Conservation (phyloP, 257 asterid genomes). For the Nicotiana attenuata region DNA sequence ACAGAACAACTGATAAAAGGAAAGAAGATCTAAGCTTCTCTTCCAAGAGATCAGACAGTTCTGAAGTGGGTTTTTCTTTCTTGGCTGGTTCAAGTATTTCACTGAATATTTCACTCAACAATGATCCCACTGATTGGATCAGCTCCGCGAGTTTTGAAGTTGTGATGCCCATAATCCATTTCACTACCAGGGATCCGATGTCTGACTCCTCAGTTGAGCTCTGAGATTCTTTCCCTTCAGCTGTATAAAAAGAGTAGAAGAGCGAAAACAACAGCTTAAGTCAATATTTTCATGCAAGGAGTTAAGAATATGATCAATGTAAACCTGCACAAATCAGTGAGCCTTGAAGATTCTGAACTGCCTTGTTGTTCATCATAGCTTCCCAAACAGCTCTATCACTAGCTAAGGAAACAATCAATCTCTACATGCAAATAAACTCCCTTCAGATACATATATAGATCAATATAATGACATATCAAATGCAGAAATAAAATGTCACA, state of each 20-base stretch:
- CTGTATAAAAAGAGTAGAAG: constrained; percentile 18
- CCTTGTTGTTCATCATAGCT: constrained; percentile 46
- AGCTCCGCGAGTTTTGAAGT: constrained; percentile 37
- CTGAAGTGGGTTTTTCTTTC: constrained; percentile 40
- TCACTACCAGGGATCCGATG: constrained; percentile 26
- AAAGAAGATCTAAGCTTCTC: constrained; percentile 50
- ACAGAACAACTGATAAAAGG: constrained; percentile 40
- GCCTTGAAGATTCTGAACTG: constrained; percentile 41
- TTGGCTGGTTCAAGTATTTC: constrained; percentile 30
- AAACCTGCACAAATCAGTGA: constrained; percentile 40
- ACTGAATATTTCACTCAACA: constrained; percentile 33
- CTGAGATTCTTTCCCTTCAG: constrained; percentile 21
- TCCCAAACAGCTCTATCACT: constrained; percentile 62
- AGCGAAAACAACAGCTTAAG: background rate
- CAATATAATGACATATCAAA: background rate
- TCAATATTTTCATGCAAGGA: background rate
- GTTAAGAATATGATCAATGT: background rate
- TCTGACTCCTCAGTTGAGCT: constrained; percentile 16
- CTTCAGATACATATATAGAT: background rate
- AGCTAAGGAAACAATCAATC: constrained; percentile 47
- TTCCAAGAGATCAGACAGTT: constrained; percentile 38
- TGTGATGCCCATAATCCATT: constrained; percentile 36
- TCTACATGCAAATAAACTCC: constrained; percentile 26
- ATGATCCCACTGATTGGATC: constrained; percentile 27
- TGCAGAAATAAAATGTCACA: background rate